Conservation (phyloP, 2,329 filamentous ascomycete genomes). For the Calonectria leucothoes region DNA sequence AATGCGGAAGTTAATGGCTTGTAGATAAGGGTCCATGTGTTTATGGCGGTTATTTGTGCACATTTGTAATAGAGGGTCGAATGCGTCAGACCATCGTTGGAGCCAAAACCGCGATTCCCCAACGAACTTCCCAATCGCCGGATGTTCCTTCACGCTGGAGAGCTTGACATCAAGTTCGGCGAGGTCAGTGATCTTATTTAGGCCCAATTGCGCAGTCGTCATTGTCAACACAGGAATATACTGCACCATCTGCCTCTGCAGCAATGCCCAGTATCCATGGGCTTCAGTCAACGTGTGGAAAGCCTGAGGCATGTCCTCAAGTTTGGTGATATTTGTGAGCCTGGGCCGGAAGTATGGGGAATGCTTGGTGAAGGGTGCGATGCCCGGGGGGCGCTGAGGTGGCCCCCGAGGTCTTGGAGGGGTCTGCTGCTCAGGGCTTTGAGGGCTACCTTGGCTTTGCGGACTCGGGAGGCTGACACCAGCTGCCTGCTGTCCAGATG, state of each 20-base stretch:
- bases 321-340: slow-evolving; percentile 42
- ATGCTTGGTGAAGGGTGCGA: slow-evolving; percentile 51
- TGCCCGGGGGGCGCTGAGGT: slow-evolving; percentile 43
- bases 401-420: slow-evolving; percentile 28
- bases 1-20: slow-evolving; percentile 54
- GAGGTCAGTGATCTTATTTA: slow-evolving; percentile 41
- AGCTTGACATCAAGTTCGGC: slow-evolving; percentile 46
- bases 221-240: slow-evolving; percentile 49
- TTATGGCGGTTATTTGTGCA: slow-evolving; percentile 37
- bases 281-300: slow-evolving; percentile 50
- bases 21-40: slow-evolving; percentile 44
- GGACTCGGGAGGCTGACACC: slow-evolving; percentile 46
- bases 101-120: slow-evolving; percentile 52
- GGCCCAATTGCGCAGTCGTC: slow-evolving; percentile 44
- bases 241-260: slow-evolving; percentile 52
- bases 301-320: slow-evolving; percentile 46
- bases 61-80: slow-evolving; percentile 49
- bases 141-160: slow-evolving; percentile 44
- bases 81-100: slow-evolving; percentile 53
- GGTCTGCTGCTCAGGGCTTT: slow-evolving; percentile 31
- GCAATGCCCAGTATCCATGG: slow-evolving; percentile 51
- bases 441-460: slow-evolving; percentile 47
- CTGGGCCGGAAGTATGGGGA: slow-evolving; percentile 51
- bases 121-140: slow-evolving; percentile 46
- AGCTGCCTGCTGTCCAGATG: slow-evolving; percentile 10